phyloP scores from a whole-genome alignment of 1,284 basidiomycete genomes.

The Ustilago crameri region DNA sequence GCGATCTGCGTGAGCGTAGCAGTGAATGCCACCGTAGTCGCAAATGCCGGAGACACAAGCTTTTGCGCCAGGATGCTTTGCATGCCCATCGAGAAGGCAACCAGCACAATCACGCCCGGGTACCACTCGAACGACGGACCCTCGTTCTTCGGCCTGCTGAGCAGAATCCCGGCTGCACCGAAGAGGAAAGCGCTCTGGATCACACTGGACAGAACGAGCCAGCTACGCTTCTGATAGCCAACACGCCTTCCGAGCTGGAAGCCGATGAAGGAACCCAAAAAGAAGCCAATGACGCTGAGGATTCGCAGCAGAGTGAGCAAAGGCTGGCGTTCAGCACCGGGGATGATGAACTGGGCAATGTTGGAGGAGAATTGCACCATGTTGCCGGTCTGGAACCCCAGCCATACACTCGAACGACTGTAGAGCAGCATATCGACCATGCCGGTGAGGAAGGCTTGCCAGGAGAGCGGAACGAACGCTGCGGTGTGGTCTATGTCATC shows the following conservation, averaged over 20 bases:
- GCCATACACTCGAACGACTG: conserved; percentile 50
- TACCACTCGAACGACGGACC: conserved; percentile 52
- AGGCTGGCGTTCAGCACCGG: conserved; percentile 35
- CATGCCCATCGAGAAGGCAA: conserved; percentile 56
- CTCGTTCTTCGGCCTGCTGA: conserved; percentile 50
- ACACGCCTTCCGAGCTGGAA: conserved; percentile 31
- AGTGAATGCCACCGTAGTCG: conserved; percentile 61
- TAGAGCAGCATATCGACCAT: conserved; percentile 60
- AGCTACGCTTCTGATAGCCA: conserved; percentile 52
- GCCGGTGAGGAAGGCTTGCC: conserved; percentile 58
- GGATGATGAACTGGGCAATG: conserved; percentile 60
- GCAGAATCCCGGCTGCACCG: conserved; percentile 52
- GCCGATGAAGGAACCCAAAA: conserved; percentile 51
- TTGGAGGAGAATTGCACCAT: conserved; percentile 62
- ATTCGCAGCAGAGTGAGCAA: conserved; percentile 52
- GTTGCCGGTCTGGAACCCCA: conserved; percentile 61
- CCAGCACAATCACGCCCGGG: conserved; percentile 49
- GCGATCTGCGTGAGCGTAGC: conserved; percentile 62
- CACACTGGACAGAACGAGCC: conserved; percentile 44
- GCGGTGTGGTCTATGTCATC: conserved; percentile 53
- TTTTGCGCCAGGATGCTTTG: conserved; percentile 60
- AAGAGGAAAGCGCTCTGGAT: conserved; percentile 54
- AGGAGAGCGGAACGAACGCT: conserved; percentile 53
- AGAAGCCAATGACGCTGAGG: conserved; percentile 51
- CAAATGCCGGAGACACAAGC: conserved; percentile 57